A percentile compares a stretch with the other conserved stretches of the same genome.
Conservation (phyloP, 1,139 yeast species). For the Magnusiomyces tetraspermus region DNA sequence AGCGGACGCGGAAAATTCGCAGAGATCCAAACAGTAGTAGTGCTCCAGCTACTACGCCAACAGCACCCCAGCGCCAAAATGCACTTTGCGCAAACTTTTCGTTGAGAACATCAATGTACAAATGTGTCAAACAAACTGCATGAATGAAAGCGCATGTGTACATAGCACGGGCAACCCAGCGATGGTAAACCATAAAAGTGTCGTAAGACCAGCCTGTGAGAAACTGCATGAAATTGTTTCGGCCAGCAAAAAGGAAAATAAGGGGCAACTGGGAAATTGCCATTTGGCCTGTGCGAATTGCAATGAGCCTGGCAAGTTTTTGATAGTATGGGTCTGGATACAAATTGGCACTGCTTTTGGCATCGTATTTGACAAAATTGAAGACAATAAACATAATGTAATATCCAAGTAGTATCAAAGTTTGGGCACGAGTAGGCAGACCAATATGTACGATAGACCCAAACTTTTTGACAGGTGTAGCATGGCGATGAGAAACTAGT, state of each 20-base stretch:
- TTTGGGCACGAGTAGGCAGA: constrained; percentile 21
- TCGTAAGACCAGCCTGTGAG: constrained; percentile 55
- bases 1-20: constrained; percentile 42
- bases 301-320: constrained; percentile 29
- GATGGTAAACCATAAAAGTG: constrained; percentile 49
- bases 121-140: constrained; percentile 1
- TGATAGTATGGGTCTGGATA: constrained; percentile 3
- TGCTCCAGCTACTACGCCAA: constrained; percentile 36
- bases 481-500: constrained; percentile 6
- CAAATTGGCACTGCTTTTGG: constrained; percentile 4
- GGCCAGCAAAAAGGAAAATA: constrained; percentile 50
- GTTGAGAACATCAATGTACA: background rate
- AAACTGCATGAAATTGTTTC: constrained; percentile 50
- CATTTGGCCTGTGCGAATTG: constrained; percentile 50
- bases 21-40: constrained; percentile 41
- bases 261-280: constrained; percentile 47
- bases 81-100: background rate
- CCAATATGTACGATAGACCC: constrained; percentile 21
- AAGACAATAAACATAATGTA: constrained; percentile 13
- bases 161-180: constrained; percentile 49
- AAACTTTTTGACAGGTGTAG: constrained; percentile 8
- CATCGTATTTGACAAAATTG: constrained; percentile 12
- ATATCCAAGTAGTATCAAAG: constrained; percentile 19
- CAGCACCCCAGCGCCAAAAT: constrained; percentile 41
- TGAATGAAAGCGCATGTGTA: constrained; percentile 37